Percentiles rank a stretch among this genome's conserved stretches.
phyloP scores from a whole-genome alignment of 2,329 filamentous ascomycete species.

The Didymella arachidicola region DNA sequence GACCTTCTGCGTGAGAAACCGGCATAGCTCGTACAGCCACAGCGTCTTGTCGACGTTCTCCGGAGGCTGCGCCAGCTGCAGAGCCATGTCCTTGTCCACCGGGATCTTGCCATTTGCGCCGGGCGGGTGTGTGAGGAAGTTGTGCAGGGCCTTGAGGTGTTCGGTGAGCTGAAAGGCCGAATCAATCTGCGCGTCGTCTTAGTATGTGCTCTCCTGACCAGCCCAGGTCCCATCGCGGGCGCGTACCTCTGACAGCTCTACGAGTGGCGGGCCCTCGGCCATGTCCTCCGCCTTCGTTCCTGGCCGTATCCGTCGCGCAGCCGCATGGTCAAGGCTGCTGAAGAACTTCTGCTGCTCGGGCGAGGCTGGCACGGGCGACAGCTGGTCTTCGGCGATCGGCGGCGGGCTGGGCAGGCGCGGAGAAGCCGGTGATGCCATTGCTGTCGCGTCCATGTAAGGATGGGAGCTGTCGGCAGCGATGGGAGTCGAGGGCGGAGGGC shows the following conservation, averaged over 20 bases:
- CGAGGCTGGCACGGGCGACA: constrained; percentile 74
- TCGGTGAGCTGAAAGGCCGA: constrained; percentile 98
- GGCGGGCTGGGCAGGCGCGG: constrained; percentile 94
- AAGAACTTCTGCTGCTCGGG: constrained; percentile 63
- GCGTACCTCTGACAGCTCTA: constrained; percentile 81
- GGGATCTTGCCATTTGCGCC: constrained; percentile 67
- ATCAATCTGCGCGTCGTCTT: constrained; percentile 71
- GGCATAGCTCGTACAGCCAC: constrained; percentile 98
- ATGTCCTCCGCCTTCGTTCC: constrained; percentile 93
- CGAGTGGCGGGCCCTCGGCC: constrained; percentile 86
- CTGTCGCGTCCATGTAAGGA: constrained; percentile 9
- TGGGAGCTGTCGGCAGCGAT: background rate
- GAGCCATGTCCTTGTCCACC: constrained; percentile 77
- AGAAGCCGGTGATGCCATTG: constrained; percentile 60
- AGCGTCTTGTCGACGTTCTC: constrained; percentile 82
- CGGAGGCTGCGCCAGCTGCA: constrained; percentile 79
- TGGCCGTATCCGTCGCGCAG: constrained; percentile 85
- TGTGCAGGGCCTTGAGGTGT: constrained; percentile 91
- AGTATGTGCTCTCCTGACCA: constrained; percentile 22
- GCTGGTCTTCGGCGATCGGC: constrained; percentile 92
- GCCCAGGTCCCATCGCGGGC: background rate
- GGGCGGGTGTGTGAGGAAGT: constrained; percentile 74
- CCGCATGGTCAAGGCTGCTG: constrained; percentile 72
- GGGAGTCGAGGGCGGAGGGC: background rate
- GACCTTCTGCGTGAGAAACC: constrained; percentile 92